Percentiles rank a stretch among this genome's conserved stretches.
Evolutionary conservation across 352 stramenopile species (phyloP).

Genomic region (Phytophthora pisi): DNA sequence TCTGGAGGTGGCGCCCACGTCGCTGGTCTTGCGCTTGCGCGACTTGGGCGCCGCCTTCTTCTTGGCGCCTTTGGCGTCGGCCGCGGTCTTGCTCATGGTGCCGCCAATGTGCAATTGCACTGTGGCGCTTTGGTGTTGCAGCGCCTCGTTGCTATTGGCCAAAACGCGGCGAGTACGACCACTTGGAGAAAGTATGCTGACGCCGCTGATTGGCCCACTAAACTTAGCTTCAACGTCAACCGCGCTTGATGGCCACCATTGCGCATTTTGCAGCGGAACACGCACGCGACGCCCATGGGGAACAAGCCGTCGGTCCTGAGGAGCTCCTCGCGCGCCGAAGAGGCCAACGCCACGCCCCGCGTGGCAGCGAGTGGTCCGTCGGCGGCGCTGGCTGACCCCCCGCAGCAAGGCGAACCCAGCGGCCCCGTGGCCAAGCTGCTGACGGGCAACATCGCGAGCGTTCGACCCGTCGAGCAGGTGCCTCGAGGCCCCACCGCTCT

Average conservation of each 20-base stretch:
- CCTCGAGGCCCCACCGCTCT: conserved; percentile 45
- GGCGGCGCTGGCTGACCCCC: neutral
- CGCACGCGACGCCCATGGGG: conserved; percentile 40
- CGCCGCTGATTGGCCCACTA: conserved; percentile 4
- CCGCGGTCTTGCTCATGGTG: conserved; percentile 44
- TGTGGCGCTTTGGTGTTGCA: neutral
- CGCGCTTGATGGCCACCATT: neutral
- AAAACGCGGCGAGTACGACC: conserved; percentile 1
- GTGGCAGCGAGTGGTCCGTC: conserved; percentile 4
- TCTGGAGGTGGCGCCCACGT: conserved; percentile 48
- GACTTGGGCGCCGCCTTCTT: conserved; percentile 77
- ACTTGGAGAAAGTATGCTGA: neutral
- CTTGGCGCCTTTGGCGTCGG: conserved; percentile 41
- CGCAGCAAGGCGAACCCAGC: conserved; percentile 17
- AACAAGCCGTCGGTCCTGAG: conserved; percentile 68
- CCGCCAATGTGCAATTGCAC: neutral
- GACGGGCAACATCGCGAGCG: conserved; percentile 44
- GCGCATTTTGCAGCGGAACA: neutral
- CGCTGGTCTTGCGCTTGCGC: conserved; percentile 79
- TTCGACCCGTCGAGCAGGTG: conserved; percentile 52
- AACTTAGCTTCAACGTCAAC: conserved; percentile 30
- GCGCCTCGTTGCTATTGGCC: neutral
- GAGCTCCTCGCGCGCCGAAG: conserved; percentile 37
- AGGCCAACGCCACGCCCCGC: conserved; percentile 16
- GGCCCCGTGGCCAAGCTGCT: conserved; percentile 18